Evolutionary conservation across 805 yeast genomes (phyloP), one percentile per base, ranked within the genome.

Genomic region (Candida rishiriensis): DNA sequence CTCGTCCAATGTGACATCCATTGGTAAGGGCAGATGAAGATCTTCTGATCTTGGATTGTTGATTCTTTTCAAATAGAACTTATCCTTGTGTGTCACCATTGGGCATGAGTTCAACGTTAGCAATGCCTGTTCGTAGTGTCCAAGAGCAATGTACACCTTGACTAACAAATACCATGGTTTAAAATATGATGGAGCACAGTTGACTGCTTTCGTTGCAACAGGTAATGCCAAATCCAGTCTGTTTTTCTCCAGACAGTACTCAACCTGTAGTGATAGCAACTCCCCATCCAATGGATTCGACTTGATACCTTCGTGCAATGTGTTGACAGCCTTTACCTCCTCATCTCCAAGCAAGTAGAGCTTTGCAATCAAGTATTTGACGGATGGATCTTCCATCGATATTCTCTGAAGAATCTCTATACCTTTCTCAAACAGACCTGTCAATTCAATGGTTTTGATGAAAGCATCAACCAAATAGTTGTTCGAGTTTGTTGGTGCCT

Each of bases 391-490:
- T 6, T 55, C 56, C 34, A 59, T 59, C 46, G 71, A 66, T 43
- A 88, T 66, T 38, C 81, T 68, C 35, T 68, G 63, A 44, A 88
- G 71, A 28, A 83, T 71, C 47, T 73, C 80, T 30, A 85, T 59
- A 0, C 83, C 95, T 31, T 73, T 69, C 32, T 74, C 80, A 59
- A 69, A 88, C 51, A 71, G 62, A 38, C 84, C 85, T 0, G 95
- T 84, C 43, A 86, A 61, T 53, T 81, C 72, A 30, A 85, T 70
- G 42, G 78, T 76, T 53, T 72, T 75, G 51, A 86, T 60, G 50
- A 88, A 83, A 0, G 89, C 85, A 58, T 86, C 90, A 17, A 85
- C 85, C 44, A 88, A 70, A 60, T 82, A 81, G 63, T 88, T 88
- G 45, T 77, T 70, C 18, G 78, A 70, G 31, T 74, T 55, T 2